These are phyloP conservation scores for Holtermannia corniformis DNA, from an alignment of 768 basidiomycete genomes.

Conservation along the genomic window DNA sequence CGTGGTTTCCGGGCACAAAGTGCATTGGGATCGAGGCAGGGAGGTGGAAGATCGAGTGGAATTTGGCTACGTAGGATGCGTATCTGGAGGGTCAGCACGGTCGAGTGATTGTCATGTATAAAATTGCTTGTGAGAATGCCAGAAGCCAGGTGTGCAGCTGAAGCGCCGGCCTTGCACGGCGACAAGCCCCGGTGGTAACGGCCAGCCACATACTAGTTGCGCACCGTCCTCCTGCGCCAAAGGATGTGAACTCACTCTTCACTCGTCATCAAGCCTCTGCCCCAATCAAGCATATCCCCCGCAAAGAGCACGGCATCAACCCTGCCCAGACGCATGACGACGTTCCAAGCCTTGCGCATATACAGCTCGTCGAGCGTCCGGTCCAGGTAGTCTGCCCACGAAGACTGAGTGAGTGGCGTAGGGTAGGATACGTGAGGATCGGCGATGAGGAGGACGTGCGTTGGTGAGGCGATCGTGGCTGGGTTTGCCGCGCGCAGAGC, in stretches of 20 bases:
- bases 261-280: constrained; percentile 55
- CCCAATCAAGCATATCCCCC: constrained; percentile 89
- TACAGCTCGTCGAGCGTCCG: constrained; percentile 68
- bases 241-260: constrained; percentile 64
- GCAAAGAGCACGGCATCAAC: constrained; percentile 72
- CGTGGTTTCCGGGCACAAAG: constrained; percentile 85
- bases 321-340: constrained; percentile 48
- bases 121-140: too few relatives aligned
- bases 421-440: constrained; percentile 78
- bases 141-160: too few relatives aligned
- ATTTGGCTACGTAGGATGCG: constrained; percentile 57
- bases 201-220: too few relatives aligned
- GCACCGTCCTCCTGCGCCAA: too few relatives aligned
- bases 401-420: constrained; percentile 57
- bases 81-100: constrained; percentile 51
- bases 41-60: constrained; percentile 59
- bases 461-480: constrained; percentile 21
- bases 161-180: too few relatives aligned
- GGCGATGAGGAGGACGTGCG: constrained; percentile 69
- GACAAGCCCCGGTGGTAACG: too few relatives aligned
- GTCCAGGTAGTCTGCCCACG: constrained; percentile 52
- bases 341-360: constrained; percentile 74
- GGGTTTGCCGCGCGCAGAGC: constrained; percentile 13
- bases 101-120: too few relatives aligned
- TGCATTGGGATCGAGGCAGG: constrained; percentile 50